phyloP scores from a whole-genome alignment of 2,329 filamentous ascomycete species.

The Beauveria medogensis region DNA sequence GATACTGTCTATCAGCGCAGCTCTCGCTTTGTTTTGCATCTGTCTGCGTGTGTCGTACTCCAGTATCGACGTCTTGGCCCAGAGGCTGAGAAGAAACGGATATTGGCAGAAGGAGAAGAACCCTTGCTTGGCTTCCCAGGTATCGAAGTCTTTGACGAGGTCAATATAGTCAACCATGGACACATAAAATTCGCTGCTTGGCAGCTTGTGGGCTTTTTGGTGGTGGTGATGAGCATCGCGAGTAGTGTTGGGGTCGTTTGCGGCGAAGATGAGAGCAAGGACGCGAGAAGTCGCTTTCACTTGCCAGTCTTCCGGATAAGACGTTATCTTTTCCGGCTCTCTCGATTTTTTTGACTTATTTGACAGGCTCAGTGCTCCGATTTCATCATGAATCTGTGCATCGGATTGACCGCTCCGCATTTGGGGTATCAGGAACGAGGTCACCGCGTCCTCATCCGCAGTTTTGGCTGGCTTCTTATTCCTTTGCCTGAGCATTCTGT shows the following conservation, averaged over 20 bases:
- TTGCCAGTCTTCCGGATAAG: constrained; percentile 84
- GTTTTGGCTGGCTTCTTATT: constrained; percentile 54
- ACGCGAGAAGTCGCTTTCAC: constrained; percentile 72
- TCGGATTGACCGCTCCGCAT: constrained; percentile 59
- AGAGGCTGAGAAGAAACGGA: constrained; percentile 84
- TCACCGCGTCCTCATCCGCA: constrained; percentile 52
- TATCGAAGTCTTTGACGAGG: constrained; percentile 75
- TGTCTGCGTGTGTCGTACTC: constrained; percentile 82
- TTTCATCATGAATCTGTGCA: constrained; percentile 69
- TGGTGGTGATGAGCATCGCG: constrained; percentile 22
- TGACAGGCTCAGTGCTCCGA: constrained; percentile 44
- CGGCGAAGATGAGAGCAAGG: constrained; percentile 72
- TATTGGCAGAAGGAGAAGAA: constrained; percentile 90
- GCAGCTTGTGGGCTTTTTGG: constrained; percentile 56
- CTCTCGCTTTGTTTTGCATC: constrained; percentile 80
- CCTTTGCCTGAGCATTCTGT: constrained; percentile 64
- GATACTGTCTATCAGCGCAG: constrained; percentile 87
- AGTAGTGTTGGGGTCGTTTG: constrained; percentile 54
- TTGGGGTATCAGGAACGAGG: constrained; percentile 62
- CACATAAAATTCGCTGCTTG: constrained; percentile 82
- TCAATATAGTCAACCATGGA: constrained; percentile 81
- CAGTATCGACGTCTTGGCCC: constrained; percentile 83
- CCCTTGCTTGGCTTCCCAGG: constrained; percentile 67
- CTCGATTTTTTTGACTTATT: constrained; percentile 48
- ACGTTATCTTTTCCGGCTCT: constrained; percentile 45